Conservation (phyloP, 768 basidiomycete genomes). For the Daedaleopsis sinensis region DNA sequence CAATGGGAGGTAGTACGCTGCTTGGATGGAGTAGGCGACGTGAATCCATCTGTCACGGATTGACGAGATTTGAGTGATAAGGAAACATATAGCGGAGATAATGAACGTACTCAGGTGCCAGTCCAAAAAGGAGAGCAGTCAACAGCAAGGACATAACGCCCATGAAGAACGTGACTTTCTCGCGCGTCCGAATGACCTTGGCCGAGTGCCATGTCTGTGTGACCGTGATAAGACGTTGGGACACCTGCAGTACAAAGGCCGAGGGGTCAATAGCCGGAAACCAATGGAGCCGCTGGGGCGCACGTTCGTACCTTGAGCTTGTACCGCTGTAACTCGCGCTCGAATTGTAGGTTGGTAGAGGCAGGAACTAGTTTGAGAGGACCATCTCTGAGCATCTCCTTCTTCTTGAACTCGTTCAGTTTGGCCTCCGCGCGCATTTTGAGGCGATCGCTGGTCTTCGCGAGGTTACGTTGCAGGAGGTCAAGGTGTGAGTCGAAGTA, state of each 20-base stretch:
- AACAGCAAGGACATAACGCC: conserved; percentile 89
- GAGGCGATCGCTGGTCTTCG: conserved; percentile 83
- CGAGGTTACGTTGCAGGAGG: conserved; percentile 79
- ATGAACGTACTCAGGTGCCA: conserved; percentile 75
- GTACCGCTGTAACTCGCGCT: conserved; percentile 84
- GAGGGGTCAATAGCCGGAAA: neutral
- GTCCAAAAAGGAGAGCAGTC: conserved; percentile 86
- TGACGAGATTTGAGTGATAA: neutral
- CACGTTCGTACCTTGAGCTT: conserved; percentile 64
- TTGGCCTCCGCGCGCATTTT: conserved; percentile 83
- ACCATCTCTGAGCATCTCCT: conserved; percentile 26
- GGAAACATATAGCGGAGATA: neutral
- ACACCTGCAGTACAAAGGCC: conserved; percentile 53
- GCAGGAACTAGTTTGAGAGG: conserved; percentile 59
- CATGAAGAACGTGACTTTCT: conserved; percentile 90
- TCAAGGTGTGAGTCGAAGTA: conserved; percentile 92
- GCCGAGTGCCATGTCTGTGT: conserved; percentile 90
- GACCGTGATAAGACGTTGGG: conserved; percentile 77
- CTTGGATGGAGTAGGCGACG: conserved; percentile 80
- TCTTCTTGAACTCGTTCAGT: conserved; percentile 52
- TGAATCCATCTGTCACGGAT: conserved; percentile 73
- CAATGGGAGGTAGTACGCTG: conserved; percentile 77
- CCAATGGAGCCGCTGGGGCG: neutral
- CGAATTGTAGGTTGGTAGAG: conserved; percentile 69
- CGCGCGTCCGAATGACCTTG: conserved; percentile 79